Percentiles rank a stretch among this genome's conserved stretches.
Evolutionary conservation across 2,329 filamentous ascomycete genomes (phyloP).

Genomic region (Penicillium sp.): DNA sequence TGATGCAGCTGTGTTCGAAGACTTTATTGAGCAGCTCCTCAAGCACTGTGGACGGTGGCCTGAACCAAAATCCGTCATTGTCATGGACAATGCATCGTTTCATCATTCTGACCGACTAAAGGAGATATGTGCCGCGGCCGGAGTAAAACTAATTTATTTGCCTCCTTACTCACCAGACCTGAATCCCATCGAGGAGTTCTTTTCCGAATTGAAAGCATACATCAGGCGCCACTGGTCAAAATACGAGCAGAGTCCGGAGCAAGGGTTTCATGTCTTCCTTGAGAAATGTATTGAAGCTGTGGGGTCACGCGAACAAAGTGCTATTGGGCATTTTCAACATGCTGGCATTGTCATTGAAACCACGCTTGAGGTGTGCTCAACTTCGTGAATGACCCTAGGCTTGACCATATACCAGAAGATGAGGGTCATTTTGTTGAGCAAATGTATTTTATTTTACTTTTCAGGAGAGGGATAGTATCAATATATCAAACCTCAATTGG

Average conservation of each 20-base stretch:
- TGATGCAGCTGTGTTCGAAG: slow-evolving; percentile 3
- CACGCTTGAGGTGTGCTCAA: too few relatives aligned
- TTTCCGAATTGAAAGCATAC: slow-evolving; percentile 33
- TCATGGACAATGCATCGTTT: slow-evolving; percentile 1
- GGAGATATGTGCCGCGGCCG: not conserved
- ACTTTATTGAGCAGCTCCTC: slow-evolving; percentile 4
- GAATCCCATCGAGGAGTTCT: slow-evolving; percentile 1
- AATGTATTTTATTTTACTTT: too few relatives aligned
- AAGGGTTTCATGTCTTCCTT: not conserved
- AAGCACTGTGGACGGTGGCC: slow-evolving; percentile 1
- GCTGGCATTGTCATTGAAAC: not conserved
- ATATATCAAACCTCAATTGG: too few relatives aligned
- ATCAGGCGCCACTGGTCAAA: slow-evolving; percentile 18
- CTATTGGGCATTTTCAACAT: not conserved
- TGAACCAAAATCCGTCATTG: slow-evolving; percentile 16
- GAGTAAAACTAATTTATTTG: slow-evolving; percentile 7
- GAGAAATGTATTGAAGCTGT: not conserved
- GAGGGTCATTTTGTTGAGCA: too few relatives aligned
- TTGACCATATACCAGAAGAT: too few relatives aligned
- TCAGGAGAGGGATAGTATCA: too few relatives aligned
- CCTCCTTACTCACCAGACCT: not conserved
- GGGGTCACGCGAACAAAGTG: not conserved
- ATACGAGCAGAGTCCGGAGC: not conserved
- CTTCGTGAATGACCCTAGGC: too few relatives aligned
- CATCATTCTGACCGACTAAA: not conserved